These are phyloP conservation scores for Aspergillus cristatus DNA, from an alignment of 495 filamentous ascomycete species.

Conservation along the genomic window DNA sequence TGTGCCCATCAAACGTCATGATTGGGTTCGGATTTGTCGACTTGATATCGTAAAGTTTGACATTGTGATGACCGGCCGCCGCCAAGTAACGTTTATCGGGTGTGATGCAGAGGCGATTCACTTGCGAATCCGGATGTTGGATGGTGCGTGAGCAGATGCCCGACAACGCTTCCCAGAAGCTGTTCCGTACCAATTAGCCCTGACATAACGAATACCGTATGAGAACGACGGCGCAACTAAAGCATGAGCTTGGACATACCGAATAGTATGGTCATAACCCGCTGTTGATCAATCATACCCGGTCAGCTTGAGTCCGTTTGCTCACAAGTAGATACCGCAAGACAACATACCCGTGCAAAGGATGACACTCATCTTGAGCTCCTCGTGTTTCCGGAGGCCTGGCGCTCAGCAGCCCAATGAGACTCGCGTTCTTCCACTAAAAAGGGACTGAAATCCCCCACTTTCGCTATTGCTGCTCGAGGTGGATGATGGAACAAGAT, in stretches of 20 bases:
- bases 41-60: conserved; percentile 97
- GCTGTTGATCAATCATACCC: conserved; percentile 40
- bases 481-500: too few species aligned
- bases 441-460: too few species aligned
- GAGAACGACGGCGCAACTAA: too few species aligned
- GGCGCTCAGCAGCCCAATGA: too few species aligned
- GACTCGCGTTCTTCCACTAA: too few species aligned
- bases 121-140: conserved; percentile 94
- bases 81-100: conserved; percentile 95
- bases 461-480: too few species aligned
- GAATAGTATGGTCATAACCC: conserved; percentile 97
- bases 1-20: conserved; percentile 90
- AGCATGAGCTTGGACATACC: conserved; percentile 49
- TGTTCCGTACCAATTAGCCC: conserved; percentile 22
- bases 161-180: conserved; percentile 97
- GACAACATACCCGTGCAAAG: conserved; percentile 76
- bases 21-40: conserved; percentile 89
- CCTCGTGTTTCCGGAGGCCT: too few species aligned
- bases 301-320: background rate
- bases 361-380: conserved; percentile 69
- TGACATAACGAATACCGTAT: too few species aligned
- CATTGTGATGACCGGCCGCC: conserved; percentile 85
- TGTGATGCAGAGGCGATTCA: conserved; percentile 96
- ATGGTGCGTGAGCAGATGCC: conserved; percentile 97
- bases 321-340: background rate